Base-by-base conservation (phyloP, 2,329 filamentous ascomycete genomes). In the Colletotrichum sansevieriae region DNA sequence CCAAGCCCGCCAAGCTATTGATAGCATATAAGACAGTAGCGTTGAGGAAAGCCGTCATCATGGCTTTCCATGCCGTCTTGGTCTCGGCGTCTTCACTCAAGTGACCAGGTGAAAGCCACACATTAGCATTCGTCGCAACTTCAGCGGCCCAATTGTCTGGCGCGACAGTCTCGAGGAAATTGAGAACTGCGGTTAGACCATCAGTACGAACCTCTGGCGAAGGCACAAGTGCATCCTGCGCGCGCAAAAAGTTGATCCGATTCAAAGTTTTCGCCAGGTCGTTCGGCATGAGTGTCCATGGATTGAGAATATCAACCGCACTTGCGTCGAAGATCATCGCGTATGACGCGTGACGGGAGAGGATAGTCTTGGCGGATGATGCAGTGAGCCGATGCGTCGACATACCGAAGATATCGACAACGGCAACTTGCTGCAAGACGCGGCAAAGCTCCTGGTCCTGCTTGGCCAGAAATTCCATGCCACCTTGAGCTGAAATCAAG, bases 41-140 rank as follows among this genome's bases (percentile, higher is more conserved):
- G n/a, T 18, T 57, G 20, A 37, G 7, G 46, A 54, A 64, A 0
- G 65, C 47, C 7, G 52, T 39, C 65, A 64, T 64, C 12, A 68
- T 20, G 1, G 60, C 65, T 9, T 7, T 2, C 65, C 46, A 64
- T 1, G 65, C 60, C 10, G 29, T 11, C 8, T 44, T 64, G 0
- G 37, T 58, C 0, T 59, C 20, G 0, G 29, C 9, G 12, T 64
- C 65, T 2, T 58, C 46, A 9, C 60, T 43, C 46, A 68, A 13
- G 0, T 35, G 6, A 4, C 4, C 41, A 2, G 60, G 52, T 10
- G 35, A 37, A 29, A 58, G 13, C 54, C 37, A 64, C 33, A 29
- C 37, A 1, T 25, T 37, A 9, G 60, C 44, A 3, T 47, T 29
- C 6, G 22, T 44, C 41, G 51, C 25, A 6, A 52, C 59, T 7